Evolutionary conservation across 2,329 filamentous ascomycete species (phyloP), one percentile per base, ranked within the genome.

Genomic region (Fusarium sp.): DNA sequence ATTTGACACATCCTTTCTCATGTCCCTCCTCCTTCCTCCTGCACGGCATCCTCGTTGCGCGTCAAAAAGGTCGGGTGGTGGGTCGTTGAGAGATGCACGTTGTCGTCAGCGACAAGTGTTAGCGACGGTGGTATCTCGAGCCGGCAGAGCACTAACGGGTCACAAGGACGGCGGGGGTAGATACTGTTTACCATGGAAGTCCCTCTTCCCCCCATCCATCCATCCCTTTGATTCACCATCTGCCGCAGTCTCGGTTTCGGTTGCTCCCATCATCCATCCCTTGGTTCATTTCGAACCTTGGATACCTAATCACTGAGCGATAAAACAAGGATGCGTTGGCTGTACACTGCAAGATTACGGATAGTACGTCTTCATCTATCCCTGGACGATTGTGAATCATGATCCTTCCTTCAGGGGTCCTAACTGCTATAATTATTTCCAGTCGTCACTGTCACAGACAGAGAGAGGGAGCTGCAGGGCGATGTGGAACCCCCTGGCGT

Each of bases 61-160:
- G 42, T 46, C 23, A 25, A 23, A n/a, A 20, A 27, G 23, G 27
- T 40, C 36, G 25, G 23, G 27, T 40, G 44, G 25, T 20, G 61
- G 67, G 42, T 60, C 59, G 59, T 53, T 62, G 64, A 62, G 34
- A 57, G 53, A 68, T 57, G 67, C 67, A 69, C 51, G 59, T 16
- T 69, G 67, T 70, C 64, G 56, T 69, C 66, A 69, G 66, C 16
- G 46, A 33, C 33, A 42, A 62, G 49, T 66, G 53, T 68, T 68
- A 65, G 65, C 42, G 14, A 46, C 42, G 13, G 20, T 46, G 23
- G 40, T 50, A 50, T 29, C 46, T 50, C 5, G 25, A 29, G 49
- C 50, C 18, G 50, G 16, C 50, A 53, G 13, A 53, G 50, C 46
- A 51, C 56, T 51, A 59, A 42, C 34, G 33, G 46, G 67, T 70